phyloP scores from a whole-genome alignment of 192 early-diverging fungal species.

The Coemansia sp. region DNA sequence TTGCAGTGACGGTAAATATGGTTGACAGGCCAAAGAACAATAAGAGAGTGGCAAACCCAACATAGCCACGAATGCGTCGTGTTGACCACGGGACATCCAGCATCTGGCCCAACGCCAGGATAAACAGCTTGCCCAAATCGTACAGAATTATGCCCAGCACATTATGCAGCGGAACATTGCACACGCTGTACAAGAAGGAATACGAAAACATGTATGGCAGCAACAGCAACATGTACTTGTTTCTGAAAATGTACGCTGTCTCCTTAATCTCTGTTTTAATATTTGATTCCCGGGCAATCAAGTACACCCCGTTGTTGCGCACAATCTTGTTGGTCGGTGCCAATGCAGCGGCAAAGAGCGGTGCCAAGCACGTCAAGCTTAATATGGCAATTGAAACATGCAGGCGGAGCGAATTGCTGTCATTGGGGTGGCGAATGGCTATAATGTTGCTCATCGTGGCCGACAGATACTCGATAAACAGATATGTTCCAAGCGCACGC shows the following conservation, averaged over 20 bases:
- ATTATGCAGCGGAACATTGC: conserved; percentile 27
- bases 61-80: conserved; percentile 21
- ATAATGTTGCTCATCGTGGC: conserved; percentile 40
- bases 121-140: conserved; percentile 34
- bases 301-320: conserved; percentile 40
- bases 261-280: conserved; percentile 17
- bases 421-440: conserved; percentile 12
- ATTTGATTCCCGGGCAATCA: conserved; percentile 32
- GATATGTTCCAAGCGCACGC: conserved; percentile 19
- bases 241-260: conserved; percentile 17
- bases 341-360: conserved; percentile 24
- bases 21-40: conserved; percentile 19
- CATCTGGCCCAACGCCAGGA: conserved; percentile 31
- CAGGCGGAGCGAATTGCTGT: conserved; percentile 9
- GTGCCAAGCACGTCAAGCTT: conserved; percentile 25
- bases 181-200: conserved; percentile 37
- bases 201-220: conserved; percentile 31
- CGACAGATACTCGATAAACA: conserved; percentile 32
- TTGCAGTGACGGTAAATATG: conserved; percentile 12
- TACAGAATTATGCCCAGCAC: conserved; percentile 34
- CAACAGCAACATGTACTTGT: conserved; percentile 24
- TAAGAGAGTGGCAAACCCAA: conserved; percentile 9
- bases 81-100: conserved; percentile 39
- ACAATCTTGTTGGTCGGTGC: conserved; percentile 35
- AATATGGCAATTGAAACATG: conserved; percentile 21